Evolutionary conservation across 2,329 filamentous ascomycete genomes (phyloP).

Genomic region (Ascochyta pisi): DNA sequence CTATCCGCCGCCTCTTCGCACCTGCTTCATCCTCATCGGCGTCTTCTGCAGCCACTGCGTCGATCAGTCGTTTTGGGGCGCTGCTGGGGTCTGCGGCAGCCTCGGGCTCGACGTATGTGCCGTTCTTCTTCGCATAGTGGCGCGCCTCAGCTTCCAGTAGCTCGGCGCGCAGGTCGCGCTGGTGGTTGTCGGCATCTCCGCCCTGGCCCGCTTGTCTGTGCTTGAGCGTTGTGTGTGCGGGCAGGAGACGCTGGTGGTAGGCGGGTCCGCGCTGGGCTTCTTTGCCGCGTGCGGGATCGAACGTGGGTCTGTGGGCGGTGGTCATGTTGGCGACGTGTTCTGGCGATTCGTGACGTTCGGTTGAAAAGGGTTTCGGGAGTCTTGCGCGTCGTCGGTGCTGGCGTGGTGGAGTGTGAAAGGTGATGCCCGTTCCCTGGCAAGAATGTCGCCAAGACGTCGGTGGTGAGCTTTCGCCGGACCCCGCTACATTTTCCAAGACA

Average conservation of each 20-base stretch:
- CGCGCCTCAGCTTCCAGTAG: slow-evolving; percentile 86
- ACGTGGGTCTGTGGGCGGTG: slow-evolving; percentile 82
- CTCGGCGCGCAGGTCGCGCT: slow-evolving; percentile 86
- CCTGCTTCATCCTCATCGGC: slow-evolving; percentile 72
- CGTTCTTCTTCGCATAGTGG: slow-evolving; percentile 85
- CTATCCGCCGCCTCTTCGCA: slow-evolving; percentile 75
- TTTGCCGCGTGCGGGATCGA: slow-evolving; percentile 95
- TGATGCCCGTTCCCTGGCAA: slow-evolving; percentile 13
- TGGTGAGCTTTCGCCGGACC: slow-evolving; percentile 25
- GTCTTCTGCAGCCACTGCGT: slow-evolving; percentile 52
- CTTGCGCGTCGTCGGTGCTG: slow-evolving; percentile 27
- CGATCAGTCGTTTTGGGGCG: slow-evolving; percentile 69
- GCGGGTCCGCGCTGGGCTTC: slow-evolving; percentile 91
- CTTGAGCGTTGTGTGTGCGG: slow-evolving; percentile 93
- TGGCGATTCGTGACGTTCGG: background rate
- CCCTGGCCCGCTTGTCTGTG: slow-evolving; percentile 84
- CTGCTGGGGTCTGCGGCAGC: slow-evolving; percentile 49
- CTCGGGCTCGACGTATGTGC: slow-evolving; percentile 61
- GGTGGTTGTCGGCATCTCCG: slow-evolving; percentile 72
- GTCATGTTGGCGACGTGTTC: slow-evolving; percentile 49
- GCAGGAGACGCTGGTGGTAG: slow-evolving; percentile 94
- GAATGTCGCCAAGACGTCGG: slow-evolving; percentile 26
- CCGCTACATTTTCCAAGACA: slow-evolving; percentile 35
- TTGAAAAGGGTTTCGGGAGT: slow-evolving; percentile 38
- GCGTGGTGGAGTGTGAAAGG: slow-evolving; percentile 14